These are phyloP conservation scores for Nepenthes alata DNA, from an alignment of 179 eudicot species.

Conservation along the genomic window DNA sequence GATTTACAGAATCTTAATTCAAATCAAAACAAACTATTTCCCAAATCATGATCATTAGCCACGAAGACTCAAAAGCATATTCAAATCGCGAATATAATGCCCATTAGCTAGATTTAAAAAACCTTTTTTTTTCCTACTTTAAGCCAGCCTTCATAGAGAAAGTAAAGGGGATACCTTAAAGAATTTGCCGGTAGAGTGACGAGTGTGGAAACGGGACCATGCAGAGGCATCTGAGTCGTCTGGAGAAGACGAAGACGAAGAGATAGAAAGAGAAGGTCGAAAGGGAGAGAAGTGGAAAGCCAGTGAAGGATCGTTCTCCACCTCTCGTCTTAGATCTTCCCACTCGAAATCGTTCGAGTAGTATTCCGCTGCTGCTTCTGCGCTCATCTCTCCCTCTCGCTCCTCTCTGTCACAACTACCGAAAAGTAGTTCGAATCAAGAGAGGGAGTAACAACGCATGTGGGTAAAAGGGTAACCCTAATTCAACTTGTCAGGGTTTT, in stretches of 20 bases:
- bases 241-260: constrained; percentile 9
- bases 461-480: too few relatives aligned
- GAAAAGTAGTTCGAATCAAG: too few relatives aligned
- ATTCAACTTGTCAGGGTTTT: too few relatives aligned
- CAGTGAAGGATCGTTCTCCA: constrained; percentile 43
- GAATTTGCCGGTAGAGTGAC: constrained; percentile 85
- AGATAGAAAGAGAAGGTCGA: neutral
- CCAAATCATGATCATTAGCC: neutral
- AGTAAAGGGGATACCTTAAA: constrained; percentile 48
- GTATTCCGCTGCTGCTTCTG: constrained; percentile 32
- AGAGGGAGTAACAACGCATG: too few relatives aligned
- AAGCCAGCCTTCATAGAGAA: neutral
- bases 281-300: constrained; percentile 38
- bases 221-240: constrained; percentile 20
- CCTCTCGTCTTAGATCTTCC: constrained; percentile 43
- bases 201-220: constrained; percentile 72
- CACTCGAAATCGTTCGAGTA: constrained; percentile 84
- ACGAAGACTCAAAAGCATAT: neutral
- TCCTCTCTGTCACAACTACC: neutral
- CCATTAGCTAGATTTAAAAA: neutral
- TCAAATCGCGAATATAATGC: neutral
- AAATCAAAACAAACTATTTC: neutral
- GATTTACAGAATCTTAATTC: too few relatives aligned
- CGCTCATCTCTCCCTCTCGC: neutral
- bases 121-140: neutral